Base-by-base conservation (phyloP, 345 rosid species). In the Erodium maritimum region DNA sequence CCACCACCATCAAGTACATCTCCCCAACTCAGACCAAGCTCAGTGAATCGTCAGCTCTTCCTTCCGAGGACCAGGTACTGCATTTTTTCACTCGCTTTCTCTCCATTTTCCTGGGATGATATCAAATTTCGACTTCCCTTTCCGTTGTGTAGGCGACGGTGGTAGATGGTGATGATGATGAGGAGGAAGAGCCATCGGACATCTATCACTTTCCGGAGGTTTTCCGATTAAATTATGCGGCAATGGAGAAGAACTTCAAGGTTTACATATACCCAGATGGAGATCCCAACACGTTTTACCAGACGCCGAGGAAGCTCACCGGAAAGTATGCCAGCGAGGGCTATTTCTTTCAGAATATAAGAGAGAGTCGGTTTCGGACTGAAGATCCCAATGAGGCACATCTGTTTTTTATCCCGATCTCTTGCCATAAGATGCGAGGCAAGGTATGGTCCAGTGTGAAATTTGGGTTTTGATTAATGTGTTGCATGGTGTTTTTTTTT, bases 241-340 rank as follows among this genome's bases (percentile, higher is more conserved):
- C 85, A 61, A 90, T 87, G 97, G 94, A 83, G 82, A 68, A 19
- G 62, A 69, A 74, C 13, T 91, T 91, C 74, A 89, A 83, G 82
- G 80, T 93, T 59, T 93, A 74, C 62, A 75, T 93, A 9, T 93
- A 93, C 66, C 94, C 99, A 0, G 99, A 93, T 50, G 99, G 99
- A 9, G 99, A 93, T 77, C 90, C 96, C 0, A 79, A 80, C 1
- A 87, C 95, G 1, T 93, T 82, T 55, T 93, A 77, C 58, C 96
- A 89, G 61, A 93, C 99, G 34, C 95, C 99, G 21, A 81, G 97
- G 79, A 93, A 89, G 69, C 69, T 93, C 12, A 93, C 95, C 1
- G 97, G 99, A 0, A 93, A 93, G 68, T 93, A 93, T 55, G 91
- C 99, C 57, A 93, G 99, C 60, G 99, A 93, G 69, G 99, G 99